Conservation (phyloP, 331 rosid species). For the Telfairia occidentalis region DNA sequence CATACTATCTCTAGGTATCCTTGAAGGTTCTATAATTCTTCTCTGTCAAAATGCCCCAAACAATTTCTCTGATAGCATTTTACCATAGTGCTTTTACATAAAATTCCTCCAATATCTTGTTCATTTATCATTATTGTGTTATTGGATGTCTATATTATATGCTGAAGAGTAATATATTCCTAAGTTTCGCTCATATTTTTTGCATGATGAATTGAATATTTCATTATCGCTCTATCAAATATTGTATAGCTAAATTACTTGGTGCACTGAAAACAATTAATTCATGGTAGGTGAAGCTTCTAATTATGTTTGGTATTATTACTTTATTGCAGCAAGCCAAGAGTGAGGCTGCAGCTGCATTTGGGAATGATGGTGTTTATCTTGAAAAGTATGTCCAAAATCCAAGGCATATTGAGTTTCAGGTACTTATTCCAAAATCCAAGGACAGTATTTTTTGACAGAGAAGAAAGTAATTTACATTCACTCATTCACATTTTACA, state of each 20-base stretch:
- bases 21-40: neutral
- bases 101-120: neutral
- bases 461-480: neutral
- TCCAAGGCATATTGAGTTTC: slow-evolving; percentile 98
- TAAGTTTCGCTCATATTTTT: neutral
- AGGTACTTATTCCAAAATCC: slow-evolving; percentile 34
- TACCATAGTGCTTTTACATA: neutral
- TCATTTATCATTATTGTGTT: neutral
- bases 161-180: neutral
- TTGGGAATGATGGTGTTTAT: slow-evolving; percentile 97
- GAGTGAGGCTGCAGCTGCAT: slow-evolving; percentile 98
- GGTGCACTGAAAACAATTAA: neutral
- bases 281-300: neutral
- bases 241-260: neutral
- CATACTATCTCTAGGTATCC: neutral
- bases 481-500: neutral
- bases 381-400: slow-evolving; percentile 92
- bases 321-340: slow-evolving; percentile 81
- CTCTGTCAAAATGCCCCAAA: neutral
- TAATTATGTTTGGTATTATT: slow-evolving; percentile 19
- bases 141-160: neutral
- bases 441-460: neutral
- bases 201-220: neutral
- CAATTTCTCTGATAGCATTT: neutral
- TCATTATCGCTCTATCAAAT: neutral